Base-by-base conservation (phyloP, 2,329 filamentous ascomycete species). In the Stagonosporopsis tanaceti region DNA sequence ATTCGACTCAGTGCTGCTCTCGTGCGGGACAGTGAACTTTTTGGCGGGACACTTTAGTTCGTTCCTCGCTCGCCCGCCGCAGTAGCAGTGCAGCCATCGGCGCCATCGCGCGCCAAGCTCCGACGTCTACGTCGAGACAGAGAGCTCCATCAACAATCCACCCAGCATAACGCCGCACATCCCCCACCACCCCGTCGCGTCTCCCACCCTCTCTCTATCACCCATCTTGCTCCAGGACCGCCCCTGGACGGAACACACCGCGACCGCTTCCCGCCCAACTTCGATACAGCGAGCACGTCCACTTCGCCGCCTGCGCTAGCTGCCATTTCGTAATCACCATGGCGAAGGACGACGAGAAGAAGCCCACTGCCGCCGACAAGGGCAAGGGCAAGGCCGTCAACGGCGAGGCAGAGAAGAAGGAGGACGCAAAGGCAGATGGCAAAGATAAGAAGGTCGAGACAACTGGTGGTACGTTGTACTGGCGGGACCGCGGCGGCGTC, bases 361-460 rank as follows among this genome's bases (percentile, higher is more conserved):
- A 89, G 84, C 85, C 90, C 78, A 91, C 90, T 80, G 83, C 89
- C 77, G 85, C 88, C 77, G 92, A 97, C 80, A 98, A 98, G 86
- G 93, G 93, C 80, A 99, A 99, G 85, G 94, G 88, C 76, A 99
- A 98, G 84, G 92, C 89, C 63, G 84, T 88, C 61, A 89, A 92
- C 57, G 85, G 86, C 70, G 82, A 85, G 60, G 87, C 87, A 60
- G 81, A 79, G 54, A 79, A 82, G 60, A 84, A 85, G 68, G 85
- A 87, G 51, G 77, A 78, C 56, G 82, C 85, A 77, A 84, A 84
- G 70, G 88, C 88, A 73, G 89, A 93, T 75, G 89, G 88, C 66
- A 91, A 94, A 78, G 89, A 90, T 68, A 90, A 91, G 61, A 90
- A 91, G 59, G 89, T 89, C 61, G 80, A 84, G 52, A 77, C 84